Evolutionary conservation across 1,284 basidiomycete genomes (phyloP), one percentile per base, ranked within the genome.

Genomic region (Exsudoporus floridanus): DNA sequence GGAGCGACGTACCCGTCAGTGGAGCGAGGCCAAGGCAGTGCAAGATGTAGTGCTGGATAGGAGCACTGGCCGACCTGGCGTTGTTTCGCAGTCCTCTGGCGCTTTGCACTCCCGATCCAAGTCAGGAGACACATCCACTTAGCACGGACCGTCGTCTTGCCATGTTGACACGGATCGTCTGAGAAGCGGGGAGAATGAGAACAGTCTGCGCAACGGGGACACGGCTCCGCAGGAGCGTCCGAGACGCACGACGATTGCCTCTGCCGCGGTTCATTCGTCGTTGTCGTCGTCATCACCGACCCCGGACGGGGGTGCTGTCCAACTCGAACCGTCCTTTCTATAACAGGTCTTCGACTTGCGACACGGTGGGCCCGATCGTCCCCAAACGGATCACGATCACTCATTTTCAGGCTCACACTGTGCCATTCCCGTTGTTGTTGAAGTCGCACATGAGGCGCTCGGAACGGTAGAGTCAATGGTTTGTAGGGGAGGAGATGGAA

Each of bases 1-100:
- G 37, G 83, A 87, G 67, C 79, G 81, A 3, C 73, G 81, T 33
- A 77, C 82, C 51, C 77, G 83, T 13, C 83, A 82, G 0, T 81
- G 83, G n/a, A 83, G 81, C 65, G 84, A 83, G 56, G 6, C 42
- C 12, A 40, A 7, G 16, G 30, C n/a, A n/a, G n/a, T n/a, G n/a
- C 28, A 27, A 6, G 46, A 40, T n/a, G n/a, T n/a, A n/a, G n/a
- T n/a, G n/a, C n/a, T n/a, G n/a, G n/a, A n/a, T n/a, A n/a, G n/a
- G n/a, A n/a, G n/a, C n/a, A n/a, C n/a, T n/a, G n/a, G n/a, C n/a
- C n/a, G n/a, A n/a, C n/a, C n/a, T n/a, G n/a, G n/a, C n/a, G n/a
- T n/a, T n/a, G n/a, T n/a, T n/a, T n/a, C n/a, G n/a, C n/a, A n/a
- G n/a, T n/a, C n/a, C n/a, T n/a, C n/a, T n/a, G 18, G 28, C 53